A percentile compares a stretch with the other conserved stretches of the same genome.
Conservation (phyloP, 108 stramenopile species). For the Cyclostephanos tholiformis region DNA sequence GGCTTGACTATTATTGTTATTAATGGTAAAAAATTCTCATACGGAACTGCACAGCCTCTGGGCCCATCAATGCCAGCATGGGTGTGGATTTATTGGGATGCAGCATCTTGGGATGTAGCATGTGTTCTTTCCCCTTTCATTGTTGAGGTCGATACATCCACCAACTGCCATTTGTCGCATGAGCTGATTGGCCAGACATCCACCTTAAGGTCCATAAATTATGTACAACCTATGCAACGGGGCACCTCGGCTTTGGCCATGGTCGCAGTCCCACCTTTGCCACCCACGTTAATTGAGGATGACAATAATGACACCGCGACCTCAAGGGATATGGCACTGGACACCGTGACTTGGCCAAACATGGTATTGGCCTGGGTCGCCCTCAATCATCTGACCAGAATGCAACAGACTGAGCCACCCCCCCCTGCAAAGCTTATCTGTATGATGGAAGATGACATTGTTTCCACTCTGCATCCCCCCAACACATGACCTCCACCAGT, state of each 20-base stretch:
- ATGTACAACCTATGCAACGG: neutral
- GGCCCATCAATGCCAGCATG: neutral
- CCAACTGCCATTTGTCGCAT: conserved; percentile 12
- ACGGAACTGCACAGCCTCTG: conserved; percentile 21
- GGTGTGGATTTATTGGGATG: neutral
- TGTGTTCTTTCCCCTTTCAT: conserved; percentile 28
- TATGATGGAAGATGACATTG: too few species aligned
- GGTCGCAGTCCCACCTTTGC: too few species aligned
- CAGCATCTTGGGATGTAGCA: neutral
- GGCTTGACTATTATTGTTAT: conserved; percentile 5
- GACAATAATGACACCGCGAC: too few species aligned
- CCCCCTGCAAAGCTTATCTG: neutral
- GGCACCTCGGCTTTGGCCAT: neutral
- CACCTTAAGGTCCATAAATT: neutral
- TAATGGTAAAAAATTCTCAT: conserved; percentile 12
- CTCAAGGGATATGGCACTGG: too few species aligned
- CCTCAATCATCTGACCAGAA: too few species aligned
- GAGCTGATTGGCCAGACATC: neutral
- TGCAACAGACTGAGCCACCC: too few species aligned
- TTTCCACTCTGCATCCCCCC: too few species aligned
- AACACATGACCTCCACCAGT: too few species aligned
- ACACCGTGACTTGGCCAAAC: too few species aligned
- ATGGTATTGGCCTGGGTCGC: too few species aligned
- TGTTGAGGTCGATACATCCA: conserved; percentile 7
- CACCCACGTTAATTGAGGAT: too few species aligned